phyloP scores from a whole-genome alignment of 768 basidiomycete species.

The Holtermannia corniformis region DNA sequence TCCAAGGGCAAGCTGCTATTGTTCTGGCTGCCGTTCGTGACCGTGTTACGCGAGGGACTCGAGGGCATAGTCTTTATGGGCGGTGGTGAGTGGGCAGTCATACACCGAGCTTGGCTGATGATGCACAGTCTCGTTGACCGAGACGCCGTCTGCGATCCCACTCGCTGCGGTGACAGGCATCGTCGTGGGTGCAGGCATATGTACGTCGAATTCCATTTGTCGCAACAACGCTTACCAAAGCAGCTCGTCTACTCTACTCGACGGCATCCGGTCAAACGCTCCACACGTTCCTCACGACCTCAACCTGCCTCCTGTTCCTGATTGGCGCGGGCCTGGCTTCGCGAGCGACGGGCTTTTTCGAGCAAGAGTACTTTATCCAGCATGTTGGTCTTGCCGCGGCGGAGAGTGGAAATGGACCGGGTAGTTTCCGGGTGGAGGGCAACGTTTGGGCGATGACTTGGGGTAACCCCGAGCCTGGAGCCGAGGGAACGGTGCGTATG shows the following conservation, averaged over 20 bases:
- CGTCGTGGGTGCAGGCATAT: conserved; percentile 60
- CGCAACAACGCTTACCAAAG: not conserved
- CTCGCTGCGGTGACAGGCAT: conserved; percentile 76
- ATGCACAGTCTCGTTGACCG: conserved; percentile 56
- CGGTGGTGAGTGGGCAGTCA: conserved; percentile 51
- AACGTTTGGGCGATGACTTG: conserved; percentile 68
- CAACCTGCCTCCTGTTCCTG: conserved; percentile 80
- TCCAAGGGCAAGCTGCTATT: conserved; percentile 59
- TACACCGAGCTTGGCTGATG: not conserved
- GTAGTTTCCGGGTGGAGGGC: conserved; percentile 65
- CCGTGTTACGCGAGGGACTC: conserved; percentile 82
- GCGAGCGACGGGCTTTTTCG: conserved; percentile 60
- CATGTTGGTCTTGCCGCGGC: conserved; percentile 55
- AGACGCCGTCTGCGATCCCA: conserved; percentile 70
- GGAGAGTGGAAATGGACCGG: conserved; percentile 54
- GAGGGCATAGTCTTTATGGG: conserved; percentile 88
- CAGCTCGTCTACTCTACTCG: conserved; percentile 15
- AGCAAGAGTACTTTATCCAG: conserved; percentile 55
- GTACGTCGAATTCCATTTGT: conserved; percentile 36
- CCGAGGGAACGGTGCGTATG: conserved; percentile 1
- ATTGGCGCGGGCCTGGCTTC: conserved; percentile 91
- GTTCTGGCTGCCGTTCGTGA: conserved; percentile 76
- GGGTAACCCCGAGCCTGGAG: conserved; percentile 20
- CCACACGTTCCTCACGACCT: conserved; percentile 72
- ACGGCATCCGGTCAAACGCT: conserved; percentile 48